A percentile compares a stretch with the other conserved stretches of the same genome.
Evolutionary conservation across 2,329 filamentous ascomycete species (phyloP).

Genomic region (Curvularia hawaiiensis): DNA sequence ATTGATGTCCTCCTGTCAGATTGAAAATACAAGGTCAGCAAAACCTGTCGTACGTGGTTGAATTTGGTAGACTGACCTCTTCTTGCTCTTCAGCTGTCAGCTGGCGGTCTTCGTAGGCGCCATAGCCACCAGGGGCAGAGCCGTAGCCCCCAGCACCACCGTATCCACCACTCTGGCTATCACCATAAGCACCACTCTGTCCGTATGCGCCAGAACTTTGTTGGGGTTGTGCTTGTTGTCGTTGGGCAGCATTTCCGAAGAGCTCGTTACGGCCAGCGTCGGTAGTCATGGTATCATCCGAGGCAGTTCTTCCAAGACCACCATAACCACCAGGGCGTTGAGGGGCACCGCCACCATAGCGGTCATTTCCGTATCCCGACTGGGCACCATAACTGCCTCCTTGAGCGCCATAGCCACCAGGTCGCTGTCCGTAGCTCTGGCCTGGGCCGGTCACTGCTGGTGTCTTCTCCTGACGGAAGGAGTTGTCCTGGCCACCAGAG

Average conservation of each 20-base stretch:
- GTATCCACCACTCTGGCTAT: constrained; percentile 27
- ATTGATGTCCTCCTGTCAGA: constrained; percentile 63
- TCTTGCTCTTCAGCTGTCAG: constrained; percentile 80
- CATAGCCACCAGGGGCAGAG: constrained; percentile 46
- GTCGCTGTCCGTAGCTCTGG: constrained; percentile 48
- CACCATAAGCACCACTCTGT: constrained; percentile 30
- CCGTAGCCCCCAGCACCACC: constrained; percentile 31
- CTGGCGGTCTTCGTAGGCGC: constrained; percentile 70
- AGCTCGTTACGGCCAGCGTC: constrained; percentile 67
- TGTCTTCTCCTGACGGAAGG: constrained; percentile 50
- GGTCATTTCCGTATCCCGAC: constrained; percentile 53
- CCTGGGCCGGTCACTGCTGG: constrained; percentile 50
- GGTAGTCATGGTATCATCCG: constrained; percentile 51
- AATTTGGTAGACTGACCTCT: constrained; percentile 46
- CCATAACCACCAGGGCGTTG: constrained; percentile 48
- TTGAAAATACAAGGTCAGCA: not conserved
- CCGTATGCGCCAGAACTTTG: constrained; percentile 32
- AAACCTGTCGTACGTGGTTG: not conserved
- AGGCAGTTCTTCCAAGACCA: constrained; percentile 41
- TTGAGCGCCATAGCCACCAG: constrained; percentile 32
- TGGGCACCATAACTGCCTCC: constrained; percentile 39
- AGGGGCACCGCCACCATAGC: constrained; percentile 53
- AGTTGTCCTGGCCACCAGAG: constrained; percentile 41
- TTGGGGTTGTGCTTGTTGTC: constrained; percentile 52
- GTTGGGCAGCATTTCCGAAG: constrained; percentile 63